Evolutionary conservation across 352 stramenopile species (phyloP), one percentile per base, ranked within the genome.

Genomic region (Elongisporangium undulatum): DNA sequence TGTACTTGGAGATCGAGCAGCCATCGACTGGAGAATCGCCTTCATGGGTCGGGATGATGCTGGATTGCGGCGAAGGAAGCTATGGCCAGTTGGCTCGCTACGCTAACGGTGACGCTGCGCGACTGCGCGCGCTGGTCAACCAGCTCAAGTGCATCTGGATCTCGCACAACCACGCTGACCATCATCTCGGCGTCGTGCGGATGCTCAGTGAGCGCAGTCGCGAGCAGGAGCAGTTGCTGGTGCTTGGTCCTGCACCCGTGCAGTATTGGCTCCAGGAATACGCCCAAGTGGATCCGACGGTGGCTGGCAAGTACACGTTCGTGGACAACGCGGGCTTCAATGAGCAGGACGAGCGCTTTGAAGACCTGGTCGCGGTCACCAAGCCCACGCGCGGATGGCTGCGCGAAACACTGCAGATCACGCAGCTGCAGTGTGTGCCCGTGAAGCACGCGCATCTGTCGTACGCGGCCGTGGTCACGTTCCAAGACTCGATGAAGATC

Each of bases 131-230:
- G 20, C 88, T 89, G 24, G 67, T 94, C 9, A 67, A 74, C 67
- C 64, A 79, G 26, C 67, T 98, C 34, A 85, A 95, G 55, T 96
- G 95, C 59, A 83, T 99, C 53, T 99, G 95, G 95, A 96, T 99
- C 58, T 98, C 94, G 19, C 97, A 99, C 75, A 97, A 97, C 55
- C 97, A 99, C 70, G 96, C 96, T 0, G 97, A 99, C 68, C 97
- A 99, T 61, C 95, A 99, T 69, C 82, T 99, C 23, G 97, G 97
- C 29, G 70, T 99, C 29, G 67, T 98, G 48, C 80, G 89, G 1
- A 66, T 99, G 34, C 62, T 99, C 21, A 90, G 81, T 7, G 71
- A 90, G 58, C 82, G 94, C 5, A 65, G 70, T 24, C 48, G 41
- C 9, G 72, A 85, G 50, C 66, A 65, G 0, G 72, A 81, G 54